These are phyloP conservation scores for Neurospora terricola DNA, from an alignment of 495 filamentous ascomycete genomes.

Conservation along the genomic window DNA sequence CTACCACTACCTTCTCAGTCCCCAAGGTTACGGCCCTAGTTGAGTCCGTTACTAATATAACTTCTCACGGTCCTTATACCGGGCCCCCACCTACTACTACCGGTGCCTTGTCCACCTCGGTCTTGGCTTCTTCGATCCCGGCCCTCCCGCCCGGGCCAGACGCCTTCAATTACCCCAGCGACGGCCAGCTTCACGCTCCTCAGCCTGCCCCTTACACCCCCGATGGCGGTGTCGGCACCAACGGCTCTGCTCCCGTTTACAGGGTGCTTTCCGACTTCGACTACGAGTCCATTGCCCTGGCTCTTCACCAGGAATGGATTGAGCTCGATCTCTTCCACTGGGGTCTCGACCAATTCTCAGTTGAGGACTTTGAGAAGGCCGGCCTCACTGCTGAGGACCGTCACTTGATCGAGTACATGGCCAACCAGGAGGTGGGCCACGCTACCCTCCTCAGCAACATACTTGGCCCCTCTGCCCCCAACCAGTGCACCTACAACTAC, in stretches of 20 bases:
- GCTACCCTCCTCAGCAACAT: conserved; percentile 73
- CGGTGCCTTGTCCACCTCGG: conserved; percentile 42
- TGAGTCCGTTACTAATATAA: conserved; percentile 29
- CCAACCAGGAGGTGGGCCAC: conserved; percentile 75
- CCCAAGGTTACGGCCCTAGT: conserved; percentile 12
- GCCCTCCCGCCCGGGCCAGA: conserved; percentile 35
- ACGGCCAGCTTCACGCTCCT: conserved; percentile 55
- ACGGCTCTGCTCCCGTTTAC: conserved; percentile 65
- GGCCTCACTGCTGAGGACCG: conserved; percentile 61
- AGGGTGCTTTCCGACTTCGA: conserved; percentile 63
- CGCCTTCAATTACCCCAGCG: conserved; percentile 54
- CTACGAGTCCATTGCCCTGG: conserved; percentile 60
- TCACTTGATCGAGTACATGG: conserved; percentile 73
- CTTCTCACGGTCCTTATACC: conserved; percentile 45
- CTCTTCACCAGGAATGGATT: conserved; percentile 75
- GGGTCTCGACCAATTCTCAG: conserved; percentile 60
- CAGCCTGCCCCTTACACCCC: conserved; percentile 67
- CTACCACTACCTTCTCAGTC: conserved; percentile 25
- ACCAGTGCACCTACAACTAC: conserved; percentile 74
- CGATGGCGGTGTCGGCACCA: conserved; percentile 70
- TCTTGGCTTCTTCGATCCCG: conserved; percentile 39
- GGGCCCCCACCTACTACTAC: conserved; percentile 50
- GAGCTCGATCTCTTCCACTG: conserved; percentile 83
- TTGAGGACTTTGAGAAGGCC: conserved; percentile 56
- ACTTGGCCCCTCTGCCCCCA: conserved; percentile 62